Conservation (phyloP, 805 yeast species). For the Ogataea trehalophila region DNA sequence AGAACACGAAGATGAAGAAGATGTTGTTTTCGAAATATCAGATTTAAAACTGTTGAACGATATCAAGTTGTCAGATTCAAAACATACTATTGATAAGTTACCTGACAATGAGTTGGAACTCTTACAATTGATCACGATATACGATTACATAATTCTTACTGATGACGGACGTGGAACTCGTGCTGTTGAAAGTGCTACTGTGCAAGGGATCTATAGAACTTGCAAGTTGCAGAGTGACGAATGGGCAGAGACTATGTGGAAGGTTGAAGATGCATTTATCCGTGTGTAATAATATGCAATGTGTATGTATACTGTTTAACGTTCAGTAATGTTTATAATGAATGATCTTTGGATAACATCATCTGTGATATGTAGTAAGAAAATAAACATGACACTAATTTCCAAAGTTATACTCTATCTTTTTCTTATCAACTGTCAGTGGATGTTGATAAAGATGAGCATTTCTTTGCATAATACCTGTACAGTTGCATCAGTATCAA, state of each 20-base stretch:
- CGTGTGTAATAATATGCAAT: neutral
- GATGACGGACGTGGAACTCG: constrained; percentile 6
- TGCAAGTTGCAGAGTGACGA: constrained; percentile 20
- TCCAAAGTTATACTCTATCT: too few species aligned
- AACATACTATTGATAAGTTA: constrained; percentile 16
- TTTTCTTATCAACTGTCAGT: too few species aligned
- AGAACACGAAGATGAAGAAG: constrained; percentile 12
- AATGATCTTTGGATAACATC: too few species aligned
- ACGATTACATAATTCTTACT: constrained; percentile 30
- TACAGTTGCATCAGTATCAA: too few species aligned
- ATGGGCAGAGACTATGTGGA: constrained; percentile 26
- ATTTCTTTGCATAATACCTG: too few species aligned
- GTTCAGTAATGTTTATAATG: too few species aligned
- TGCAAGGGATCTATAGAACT: constrained; percentile 17
- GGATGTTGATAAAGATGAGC: too few species aligned
- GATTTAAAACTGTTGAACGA: constrained; percentile 19
- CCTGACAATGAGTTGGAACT: constrained; percentile 32
- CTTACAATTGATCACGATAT: constrained; percentile 31
- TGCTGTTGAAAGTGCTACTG: constrained; percentile 13
- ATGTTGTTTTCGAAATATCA: constrained; percentile 12
- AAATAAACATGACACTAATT: too few species aligned
- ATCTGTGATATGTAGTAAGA: too few species aligned
- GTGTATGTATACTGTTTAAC: neutral
- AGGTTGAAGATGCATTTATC: constrained; percentile 17
- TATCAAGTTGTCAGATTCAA: constrained; percentile 24